Conservation (phyloP, 2,329 filamentous ascomycete species). For the Plectosphaerella cucumerina region DNA sequence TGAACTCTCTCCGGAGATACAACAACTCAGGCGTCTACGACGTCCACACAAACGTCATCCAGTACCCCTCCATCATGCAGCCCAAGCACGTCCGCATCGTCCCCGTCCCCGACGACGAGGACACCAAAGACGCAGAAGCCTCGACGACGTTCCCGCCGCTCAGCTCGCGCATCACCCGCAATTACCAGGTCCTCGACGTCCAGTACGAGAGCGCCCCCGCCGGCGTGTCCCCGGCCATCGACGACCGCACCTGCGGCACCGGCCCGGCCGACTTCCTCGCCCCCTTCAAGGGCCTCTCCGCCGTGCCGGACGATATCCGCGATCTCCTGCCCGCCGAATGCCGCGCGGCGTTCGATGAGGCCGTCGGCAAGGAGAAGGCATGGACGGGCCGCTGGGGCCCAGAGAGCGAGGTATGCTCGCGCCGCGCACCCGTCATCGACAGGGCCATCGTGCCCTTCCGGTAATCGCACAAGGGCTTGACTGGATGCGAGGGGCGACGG, state of each 20-base stretch:
- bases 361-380: constrained; percentile 57
- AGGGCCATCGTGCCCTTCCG: constrained; percentile 58
- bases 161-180: constrained; percentile 45
- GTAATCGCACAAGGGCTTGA: neutral
- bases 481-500: no score
- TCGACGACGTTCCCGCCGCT: constrained; percentile 42
- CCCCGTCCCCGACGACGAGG: constrained; percentile 46
- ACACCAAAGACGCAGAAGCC: constrained; percentile 3
- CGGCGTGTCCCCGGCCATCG: constrained; percentile 38
- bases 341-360: constrained; percentile 65
- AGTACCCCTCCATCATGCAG: constrained; percentile 84
- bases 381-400: constrained; percentile 75
- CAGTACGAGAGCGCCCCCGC: constrained; percentile 47
- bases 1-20: constrained; percentile 63
- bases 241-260: constrained; percentile 20
- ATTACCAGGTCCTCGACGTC: constrained; percentile 53
- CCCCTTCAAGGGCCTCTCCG: constrained; percentile 57
- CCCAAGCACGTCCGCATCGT: constrained; percentile 84
- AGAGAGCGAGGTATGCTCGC: constrained; percentile 55
- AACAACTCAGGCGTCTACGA: constrained; percentile 80
- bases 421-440: constrained; percentile 54
- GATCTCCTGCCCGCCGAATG: constrained; percentile 67
- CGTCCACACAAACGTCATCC: constrained; percentile 87
- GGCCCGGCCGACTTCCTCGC: constrained; percentile 36
- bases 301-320: constrained; percentile 61